These are phyloP conservation scores for Euclidium syriacum DNA, from an alignment of 345 rosid genomes.

Conservation along the genomic window DNA sequence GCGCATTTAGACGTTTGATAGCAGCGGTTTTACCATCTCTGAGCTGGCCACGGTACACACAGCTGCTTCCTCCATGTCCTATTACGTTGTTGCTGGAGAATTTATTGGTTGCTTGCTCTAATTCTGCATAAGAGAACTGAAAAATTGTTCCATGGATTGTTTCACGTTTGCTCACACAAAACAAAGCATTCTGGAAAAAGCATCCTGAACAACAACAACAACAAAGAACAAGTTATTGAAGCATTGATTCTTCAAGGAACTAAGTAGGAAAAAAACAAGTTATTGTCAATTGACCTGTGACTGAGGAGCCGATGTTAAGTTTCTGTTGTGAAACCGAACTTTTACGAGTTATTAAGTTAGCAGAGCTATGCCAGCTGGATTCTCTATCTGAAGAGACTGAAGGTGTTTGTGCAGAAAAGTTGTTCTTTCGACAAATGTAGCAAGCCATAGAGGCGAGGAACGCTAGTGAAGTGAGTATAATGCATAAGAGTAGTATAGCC, in stretches of 20 bases:
- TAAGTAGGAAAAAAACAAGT: background rate
- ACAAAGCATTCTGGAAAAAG: conserved; percentile 45
- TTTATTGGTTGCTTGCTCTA: conserved; percentile 71
- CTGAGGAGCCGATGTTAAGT: conserved; percentile 34
- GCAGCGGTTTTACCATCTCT: conserved; percentile 80
- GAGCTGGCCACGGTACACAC: conserved; percentile 80
- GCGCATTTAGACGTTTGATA: conserved; percentile 64
- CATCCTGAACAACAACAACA: conserved; percentile 58
- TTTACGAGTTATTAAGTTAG: conserved; percentile 61
- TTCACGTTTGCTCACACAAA: conserved; percentile 45
- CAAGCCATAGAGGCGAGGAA: conserved; percentile 58
- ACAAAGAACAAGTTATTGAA: background rate
- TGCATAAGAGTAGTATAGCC: conserved; percentile 50
- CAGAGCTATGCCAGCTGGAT: conserved; percentile 69
- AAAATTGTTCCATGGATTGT: conserved; percentile 47
- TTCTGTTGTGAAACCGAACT: conserved; percentile 41
- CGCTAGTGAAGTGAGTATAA: conserved; percentile 57
- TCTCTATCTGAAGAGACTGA: conserved; percentile 60
- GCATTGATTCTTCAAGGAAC: background rate
- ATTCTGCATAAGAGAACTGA: conserved; percentile 62
- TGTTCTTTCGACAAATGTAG: conserved; percentile 51
- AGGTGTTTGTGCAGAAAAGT: conserved; percentile 37
- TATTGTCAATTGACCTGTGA: conserved; percentile 17
- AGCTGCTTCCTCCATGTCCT: conserved; percentile 91
- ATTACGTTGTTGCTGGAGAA: conserved; percentile 66